phyloP scores from a whole-genome alignment of 805 yeast genomes.

The Yarrowia keelungensis region DNA sequence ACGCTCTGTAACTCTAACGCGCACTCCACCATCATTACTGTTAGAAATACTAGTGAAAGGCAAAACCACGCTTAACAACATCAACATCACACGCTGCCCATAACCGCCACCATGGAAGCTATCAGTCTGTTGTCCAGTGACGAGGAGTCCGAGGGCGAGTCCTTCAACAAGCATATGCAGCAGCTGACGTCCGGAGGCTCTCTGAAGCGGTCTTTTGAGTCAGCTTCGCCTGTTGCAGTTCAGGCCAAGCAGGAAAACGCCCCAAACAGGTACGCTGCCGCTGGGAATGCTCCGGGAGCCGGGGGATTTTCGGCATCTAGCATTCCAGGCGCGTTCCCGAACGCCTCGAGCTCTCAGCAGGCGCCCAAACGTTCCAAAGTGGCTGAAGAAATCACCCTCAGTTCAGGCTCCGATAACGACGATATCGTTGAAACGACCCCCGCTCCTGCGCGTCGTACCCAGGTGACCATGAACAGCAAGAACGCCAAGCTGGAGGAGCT shows the following conservation, averaged over 20 bases:
- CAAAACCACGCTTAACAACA: slow-evolving; percentile 6
- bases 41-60: not conserved
- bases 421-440: slow-evolving; percentile 22
- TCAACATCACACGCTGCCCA: not conserved
- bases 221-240: not conserved
- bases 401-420: slow-evolving; percentile 13
- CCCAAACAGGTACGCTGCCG: not conserved
- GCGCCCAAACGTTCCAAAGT: slow-evolving; percentile 8
- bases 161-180: slow-evolving; percentile 5
- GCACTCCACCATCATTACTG: not conserved
- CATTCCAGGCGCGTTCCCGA: slow-evolving; percentile 17
- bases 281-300: not conserved
- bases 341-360: not conserved
- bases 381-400: slow-evolving; percentile 12
- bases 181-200: not conserved
- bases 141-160: slow-evolving; percentile 30
- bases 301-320: not conserved
- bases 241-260: slow-evolving; percentile 10
- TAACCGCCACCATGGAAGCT: slow-evolving; percentile 6
- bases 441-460: not conserved
- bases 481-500: slow-evolving; percentile 14
- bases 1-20: slow-evolving; percentile 6
- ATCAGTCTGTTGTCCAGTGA: slow-evolving; percentile 35
- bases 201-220: slow-evolving; percentile 6
- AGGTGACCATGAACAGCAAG: slow-evolving; percentile 2